Base-by-base conservation (phyloP, 192 early-diverging fungal species). In the Entomortierella parvispora region DNA sequence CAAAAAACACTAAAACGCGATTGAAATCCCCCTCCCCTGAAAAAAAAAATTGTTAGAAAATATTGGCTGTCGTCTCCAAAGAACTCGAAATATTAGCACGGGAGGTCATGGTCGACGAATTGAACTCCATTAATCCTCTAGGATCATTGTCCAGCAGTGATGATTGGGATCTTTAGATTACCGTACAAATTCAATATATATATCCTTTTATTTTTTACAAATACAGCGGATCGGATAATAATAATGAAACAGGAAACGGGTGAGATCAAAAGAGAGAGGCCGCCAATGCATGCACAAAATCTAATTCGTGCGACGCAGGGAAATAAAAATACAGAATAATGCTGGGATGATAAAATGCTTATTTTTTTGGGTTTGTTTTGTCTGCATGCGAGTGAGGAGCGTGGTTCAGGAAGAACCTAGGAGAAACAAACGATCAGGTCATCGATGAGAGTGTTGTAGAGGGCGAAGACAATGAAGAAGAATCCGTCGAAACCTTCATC, bases 401-500 rank as follows among this genome's bases (percentile, higher is more conserved):
- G n/a, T n/a, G n/a, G n/a, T n/a, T n/a, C n/a, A n/a, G n/a, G n/a
- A 17, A 49, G n/a, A 23, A 49, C 6, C 18, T 49, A 49, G 18
- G 15, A 49, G 37, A 40, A 5, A 18, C 9, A 17, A 18, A 18
- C 6, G 37, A 40, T 68, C 43, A 77, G 4, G 60, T 68, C 66
- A 77, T 50, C 15, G 74, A 68, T 2, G 74, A 68, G 12, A 77
- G 29, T 11, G 65, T 58, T 0, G 74, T 77, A 14, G 74, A 68
- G 6, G 65, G 61, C 25, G 74, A 66, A 4, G 74, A 68, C 33
- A 68, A 42, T 34, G 66, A 68, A 0, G 65, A 68, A 3, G 74
- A 64, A 12, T 77, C 74, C 29, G 65, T 77, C 29, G 74, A 77
- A 0, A 77, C 5, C 61, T 68, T 77, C 60, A 77, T 22, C 54